phyloP scores from a whole-genome alignment of 1,284 basidiomycete species.

The Ganoderma leucocontextum region DNA sequence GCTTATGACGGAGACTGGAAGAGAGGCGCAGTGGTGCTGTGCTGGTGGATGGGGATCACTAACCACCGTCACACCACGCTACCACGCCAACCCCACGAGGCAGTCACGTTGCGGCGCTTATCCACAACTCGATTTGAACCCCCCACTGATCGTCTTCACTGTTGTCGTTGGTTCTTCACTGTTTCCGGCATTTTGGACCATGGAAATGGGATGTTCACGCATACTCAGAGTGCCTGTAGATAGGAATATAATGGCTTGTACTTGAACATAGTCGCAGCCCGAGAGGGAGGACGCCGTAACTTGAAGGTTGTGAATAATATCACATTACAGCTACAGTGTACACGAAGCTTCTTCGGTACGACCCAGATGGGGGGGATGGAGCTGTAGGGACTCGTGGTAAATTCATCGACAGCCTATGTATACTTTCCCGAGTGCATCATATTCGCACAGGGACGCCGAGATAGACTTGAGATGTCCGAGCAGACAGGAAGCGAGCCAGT shows the following conservation, averaged over 20 bases:
- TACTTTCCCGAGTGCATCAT: conserved; percentile 32
- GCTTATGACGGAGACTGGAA: background rate
- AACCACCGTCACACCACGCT: conserved; percentile 12
- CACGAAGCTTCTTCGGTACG: too few relatives aligned
- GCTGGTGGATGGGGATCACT: background rate
- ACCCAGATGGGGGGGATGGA: background rate
- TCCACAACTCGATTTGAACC: background rate
- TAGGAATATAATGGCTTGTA: too few relatives aligned
- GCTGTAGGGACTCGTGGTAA: conserved; percentile 18
- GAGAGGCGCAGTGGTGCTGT: background rate
- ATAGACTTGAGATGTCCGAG: background rate
- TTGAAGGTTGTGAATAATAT: too few relatives aligned
- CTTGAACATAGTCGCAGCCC: too few relatives aligned
- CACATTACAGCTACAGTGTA: too few relatives aligned
- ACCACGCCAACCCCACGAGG: background rate
- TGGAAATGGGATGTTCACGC: too few relatives aligned
- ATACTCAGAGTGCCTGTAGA: too few relatives aligned
- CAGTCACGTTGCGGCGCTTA: conserved; percentile 13
- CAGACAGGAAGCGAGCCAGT: background rate
- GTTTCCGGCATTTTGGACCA: too few relatives aligned
- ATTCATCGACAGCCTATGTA: conserved; percentile 33
- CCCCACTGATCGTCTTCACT: too few relatives aligned
- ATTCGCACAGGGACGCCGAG: background rate
- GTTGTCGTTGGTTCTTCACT: too few relatives aligned
- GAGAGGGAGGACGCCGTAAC: too few relatives aligned